Conservation (phyloP, 441 rosid genomes). For the Populus hybrid region DNA sequence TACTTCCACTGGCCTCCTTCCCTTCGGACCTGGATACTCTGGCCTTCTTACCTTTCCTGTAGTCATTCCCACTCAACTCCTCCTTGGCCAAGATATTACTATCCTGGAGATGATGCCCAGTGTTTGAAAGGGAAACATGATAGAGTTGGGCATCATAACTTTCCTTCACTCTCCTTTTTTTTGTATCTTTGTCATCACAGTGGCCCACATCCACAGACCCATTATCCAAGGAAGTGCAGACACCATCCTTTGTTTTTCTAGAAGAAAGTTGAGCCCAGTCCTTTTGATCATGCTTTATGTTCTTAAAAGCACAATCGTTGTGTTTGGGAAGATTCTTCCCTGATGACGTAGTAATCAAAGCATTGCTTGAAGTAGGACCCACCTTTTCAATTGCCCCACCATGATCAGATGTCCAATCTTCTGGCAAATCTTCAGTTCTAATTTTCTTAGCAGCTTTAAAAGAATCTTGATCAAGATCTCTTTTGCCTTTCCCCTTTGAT, state of each 20-base stretch:
- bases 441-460: constrained; percentile 60
- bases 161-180: constrained; percentile 57
- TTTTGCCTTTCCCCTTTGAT: constrained; percentile 58
- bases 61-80: constrained; percentile 53
- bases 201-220: constrained; percentile 34
- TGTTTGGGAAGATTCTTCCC: constrained; percentile 31
- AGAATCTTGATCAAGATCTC: constrained; percentile 46
- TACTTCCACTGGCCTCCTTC: constrained; percentile 59
- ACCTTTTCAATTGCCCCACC: background rate
- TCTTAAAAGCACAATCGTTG: constrained; percentile 33
- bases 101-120: constrained; percentile 37
- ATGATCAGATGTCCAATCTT: constrained; percentile 5
- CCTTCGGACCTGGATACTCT: constrained; percentile 50
- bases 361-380: constrained; percentile 5
- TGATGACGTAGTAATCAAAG: background rate
- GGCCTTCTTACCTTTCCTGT: constrained; percentile 61
- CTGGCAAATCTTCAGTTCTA: constrained; percentile 39
- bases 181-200: constrained; percentile 36
- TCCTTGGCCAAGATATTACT: constrained; percentile 34
- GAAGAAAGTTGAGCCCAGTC: constrained; percentile 36
- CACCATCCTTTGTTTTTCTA: constrained; percentile 47
- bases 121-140: constrained; percentile 20
- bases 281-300: constrained; percentile 33
- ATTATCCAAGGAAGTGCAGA: constrained; percentile 37
- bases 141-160: constrained; percentile 31